These are phyloP conservation scores for Echium plantagineum DNA, from an alignment of 257 asterid species.

Conservation along the genomic window DNA sequence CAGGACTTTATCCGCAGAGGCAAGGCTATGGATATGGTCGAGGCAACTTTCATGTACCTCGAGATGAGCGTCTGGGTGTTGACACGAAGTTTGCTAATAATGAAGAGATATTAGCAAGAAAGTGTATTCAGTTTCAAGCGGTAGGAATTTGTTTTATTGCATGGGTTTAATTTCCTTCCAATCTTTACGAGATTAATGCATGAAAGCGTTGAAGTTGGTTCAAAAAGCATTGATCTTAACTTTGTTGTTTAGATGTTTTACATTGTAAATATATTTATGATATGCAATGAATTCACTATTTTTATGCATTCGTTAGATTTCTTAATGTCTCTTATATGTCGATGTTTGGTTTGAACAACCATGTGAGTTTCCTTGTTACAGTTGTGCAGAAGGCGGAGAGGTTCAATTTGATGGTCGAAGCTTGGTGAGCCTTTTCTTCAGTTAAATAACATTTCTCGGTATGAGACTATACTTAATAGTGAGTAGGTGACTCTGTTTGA, in stretches of 20 bases:
- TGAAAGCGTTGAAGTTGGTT: neutral
- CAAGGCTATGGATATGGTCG: slow-evolving; percentile 43
- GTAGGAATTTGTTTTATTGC: slow-evolving; percentile 21
- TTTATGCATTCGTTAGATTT: neutral
- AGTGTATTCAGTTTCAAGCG: slow-evolving; percentile 72
- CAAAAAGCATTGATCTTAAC: neutral
- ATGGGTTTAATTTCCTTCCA: slow-evolving; percentile 1
- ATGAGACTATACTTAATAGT: too few relatives aligned
- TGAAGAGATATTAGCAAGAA: slow-evolving; percentile 90
- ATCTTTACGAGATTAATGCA: slow-evolving; percentile 7
- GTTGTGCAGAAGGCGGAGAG: slow-evolving; percentile 91
- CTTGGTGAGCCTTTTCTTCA: slow-evolving; percentile 68
- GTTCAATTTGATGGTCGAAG: slow-evolving; percentile 90
- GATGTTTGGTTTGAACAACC: slow-evolving; percentile 46
- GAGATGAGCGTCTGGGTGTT: slow-evolving; percentile 84
- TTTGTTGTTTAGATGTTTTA: neutral
- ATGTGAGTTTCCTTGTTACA: slow-evolving; percentile 91
- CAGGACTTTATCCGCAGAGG: slow-evolving; percentile 69
- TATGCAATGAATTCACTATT: neutral
- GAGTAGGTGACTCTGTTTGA: too few relatives aligned
- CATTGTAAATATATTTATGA: neutral
- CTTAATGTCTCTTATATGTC: slow-evolving; percentile 15
- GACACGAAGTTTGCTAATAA: slow-evolving; percentile 82
- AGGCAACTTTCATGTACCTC: slow-evolving; percentile 42
- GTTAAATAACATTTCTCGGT: too few relatives aligned